A percentile compares a stretch with the other conserved stretches of the same genome.
Conservation (phyloP, 768 basidiomycete genomes). For the Rhizopogon vinicolor region DNA sequence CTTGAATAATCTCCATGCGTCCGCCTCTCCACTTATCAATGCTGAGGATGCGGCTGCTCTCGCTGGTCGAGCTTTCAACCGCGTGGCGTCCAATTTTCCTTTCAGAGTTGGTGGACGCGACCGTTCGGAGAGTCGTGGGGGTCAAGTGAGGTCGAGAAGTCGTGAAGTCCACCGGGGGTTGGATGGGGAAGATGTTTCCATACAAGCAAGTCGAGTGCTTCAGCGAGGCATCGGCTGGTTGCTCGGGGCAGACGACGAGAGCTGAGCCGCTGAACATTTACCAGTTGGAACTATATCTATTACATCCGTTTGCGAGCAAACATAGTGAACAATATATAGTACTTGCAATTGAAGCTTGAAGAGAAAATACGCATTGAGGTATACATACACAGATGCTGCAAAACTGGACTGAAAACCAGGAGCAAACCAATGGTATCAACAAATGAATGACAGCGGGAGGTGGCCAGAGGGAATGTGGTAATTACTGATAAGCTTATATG, state of each 20-base stretch:
- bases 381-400: constrained; percentile 15
- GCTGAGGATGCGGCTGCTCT: constrained; percentile 79
- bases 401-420: constrained; percentile 16
- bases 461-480: constrained; percentile 16
- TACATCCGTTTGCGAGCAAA: constrained; percentile 14
- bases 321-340: constrained; percentile 10
- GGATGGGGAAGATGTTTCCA: constrained; percentile 58
- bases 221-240: constrained; percentile 96
- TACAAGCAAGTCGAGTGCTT: constrained; percentile 74
- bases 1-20: constrained; percentile 64
- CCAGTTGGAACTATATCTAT: constrained; percentile 3
- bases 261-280: constrained; percentile 2
- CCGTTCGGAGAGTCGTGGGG: constrained; percentile 16
- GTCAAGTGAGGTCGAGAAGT: constrained; percentile 27
- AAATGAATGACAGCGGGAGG: constrained; percentile 15
- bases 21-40: constrained; percentile 60
- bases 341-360: neutral
- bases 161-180: constrained; percentile 35
- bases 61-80: constrained; percentile 74
- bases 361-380: constrained; percentile 13
- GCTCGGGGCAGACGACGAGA: constrained; percentile 74
- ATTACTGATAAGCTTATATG: constrained; percentile 11
- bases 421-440: constrained; percentile 13
- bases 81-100: constrained; percentile 71
- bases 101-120: constrained; percentile 50